phyloP scores from a whole-genome alignment of 2,329 filamentous ascomycete genomes.

The Coniochaeta pulveracea region DNA sequence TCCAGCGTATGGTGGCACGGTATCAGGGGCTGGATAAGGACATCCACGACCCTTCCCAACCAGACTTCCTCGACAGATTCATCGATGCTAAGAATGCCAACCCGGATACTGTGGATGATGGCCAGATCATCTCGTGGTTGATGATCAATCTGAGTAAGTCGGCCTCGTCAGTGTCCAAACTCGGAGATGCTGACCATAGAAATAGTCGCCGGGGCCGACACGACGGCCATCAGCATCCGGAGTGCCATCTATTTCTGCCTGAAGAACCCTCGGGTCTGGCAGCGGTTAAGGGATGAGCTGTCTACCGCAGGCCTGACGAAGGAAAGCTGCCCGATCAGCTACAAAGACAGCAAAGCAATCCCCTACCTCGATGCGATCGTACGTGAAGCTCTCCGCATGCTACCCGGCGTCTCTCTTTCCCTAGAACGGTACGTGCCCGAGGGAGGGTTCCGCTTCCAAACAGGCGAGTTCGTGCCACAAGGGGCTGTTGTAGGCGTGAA shows the following conservation, averaged over 20 bases:
- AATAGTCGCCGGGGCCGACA: slow-evolving; percentile 20
- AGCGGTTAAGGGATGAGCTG: slow-evolving; percentile 11
- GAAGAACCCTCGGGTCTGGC: slow-evolving; percentile 14
- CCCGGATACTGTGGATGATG: slow-evolving; percentile 22
- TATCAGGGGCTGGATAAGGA: slow-evolving; percentile 15
- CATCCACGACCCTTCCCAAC: slow-evolving; percentile 12
- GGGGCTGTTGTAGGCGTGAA: slow-evolving; percentile 21
- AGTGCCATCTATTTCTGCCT: slow-evolving; percentile 23
- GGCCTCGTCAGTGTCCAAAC: neutral
- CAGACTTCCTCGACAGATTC: slow-evolving; percentile 28
- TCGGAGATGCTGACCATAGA: neutral
- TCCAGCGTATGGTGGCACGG: slow-evolving; percentile 16
- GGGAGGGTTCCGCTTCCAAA: slow-evolving; percentile 10
- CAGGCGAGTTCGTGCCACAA: slow-evolving; percentile 9
- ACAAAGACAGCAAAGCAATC: slow-evolving; percentile 13
- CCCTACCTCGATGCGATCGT: slow-evolving; percentile 26
- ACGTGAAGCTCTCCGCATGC: slow-evolving; percentile 26
- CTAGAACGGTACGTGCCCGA: slow-evolving; percentile 14
- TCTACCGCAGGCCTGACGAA: slow-evolving; percentile 7
- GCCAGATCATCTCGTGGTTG: slow-evolving; percentile 22
- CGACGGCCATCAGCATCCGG: slow-evolving; percentile 20
- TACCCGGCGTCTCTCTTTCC: slow-evolving; percentile 20
- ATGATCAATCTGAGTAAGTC: slow-evolving; percentile 17
- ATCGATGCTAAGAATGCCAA: slow-evolving; percentile 22
- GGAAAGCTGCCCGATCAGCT: slow-evolving; percentile 8